phyloP scores from a whole-genome alignment of 257 asterid species.

The Cinchona pubescens region DNA sequence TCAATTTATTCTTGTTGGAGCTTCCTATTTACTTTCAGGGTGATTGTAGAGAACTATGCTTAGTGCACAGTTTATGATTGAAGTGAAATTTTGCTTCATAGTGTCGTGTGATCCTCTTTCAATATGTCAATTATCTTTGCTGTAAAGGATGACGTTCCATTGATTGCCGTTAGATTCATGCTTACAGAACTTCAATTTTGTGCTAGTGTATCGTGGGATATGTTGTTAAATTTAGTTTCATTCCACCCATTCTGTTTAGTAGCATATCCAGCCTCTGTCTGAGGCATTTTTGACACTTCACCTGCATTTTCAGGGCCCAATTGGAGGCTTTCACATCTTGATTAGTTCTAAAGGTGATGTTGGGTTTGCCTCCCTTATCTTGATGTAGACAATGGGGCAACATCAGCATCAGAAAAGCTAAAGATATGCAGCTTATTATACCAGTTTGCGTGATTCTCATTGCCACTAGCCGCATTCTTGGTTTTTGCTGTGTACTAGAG shows the following conservation, averaged over 20 bases:
- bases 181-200: neutral
- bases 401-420: constrained; percentile 18
- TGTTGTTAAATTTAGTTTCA: constrained; percentile 1
- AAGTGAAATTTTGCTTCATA: constrained; percentile 1
- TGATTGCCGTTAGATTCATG: constrained; percentile 5
- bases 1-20: neutral
- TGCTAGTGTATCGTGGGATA: neutral
- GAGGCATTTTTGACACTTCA: constrained; percentile 23
- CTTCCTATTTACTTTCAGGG: neutral
- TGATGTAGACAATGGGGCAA: constrained; percentile 19
- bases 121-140: neutral
- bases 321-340: constrained; percentile 23
- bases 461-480: constrained; percentile 7
- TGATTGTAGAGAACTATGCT: neutral
- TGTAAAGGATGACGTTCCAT: constrained; percentile 3
- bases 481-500: constrained; percentile 5
- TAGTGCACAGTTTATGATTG: neutral
- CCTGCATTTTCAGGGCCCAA: constrained; percentile 29
- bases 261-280: constrained; percentile 14
- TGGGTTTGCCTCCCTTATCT: constrained; percentile 28
- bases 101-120: neutral
- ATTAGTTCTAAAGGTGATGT: constrained; percentile 26
- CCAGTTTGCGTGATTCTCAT: constrained; percentile 11
- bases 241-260: constrained; percentile 14
- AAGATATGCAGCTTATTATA: constrained; percentile 9